phyloP scores from a whole-genome alignment of 169 alveolate genomes.

The Babesia bigemina region DNA sequence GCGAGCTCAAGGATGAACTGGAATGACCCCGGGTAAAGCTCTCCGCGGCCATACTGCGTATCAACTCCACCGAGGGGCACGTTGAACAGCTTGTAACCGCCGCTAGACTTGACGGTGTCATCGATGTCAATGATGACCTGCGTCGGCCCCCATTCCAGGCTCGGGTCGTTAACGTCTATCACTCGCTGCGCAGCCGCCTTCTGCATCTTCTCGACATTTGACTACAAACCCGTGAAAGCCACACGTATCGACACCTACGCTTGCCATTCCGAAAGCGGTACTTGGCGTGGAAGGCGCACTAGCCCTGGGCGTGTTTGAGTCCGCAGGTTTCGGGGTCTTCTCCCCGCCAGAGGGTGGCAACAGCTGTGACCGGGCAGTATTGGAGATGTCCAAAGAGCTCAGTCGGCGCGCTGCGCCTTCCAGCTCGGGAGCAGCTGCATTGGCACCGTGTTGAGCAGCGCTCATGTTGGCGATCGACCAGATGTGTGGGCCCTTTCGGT shows the following conservation, averaged over 20 bases:
- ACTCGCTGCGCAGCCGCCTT: constrained; percentile 12
- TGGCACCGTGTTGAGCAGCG: neutral
- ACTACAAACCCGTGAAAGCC: neutral
- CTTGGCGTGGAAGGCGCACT: neutral
- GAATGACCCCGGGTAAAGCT: constrained; percentile 76
- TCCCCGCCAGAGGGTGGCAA: neutral
- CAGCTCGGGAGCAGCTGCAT: neutral
- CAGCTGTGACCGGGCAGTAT: neutral
- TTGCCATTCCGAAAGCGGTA: constrained; percentile 29
- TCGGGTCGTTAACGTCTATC: constrained; percentile 44
- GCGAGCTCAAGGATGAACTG: constrained; percentile 82
- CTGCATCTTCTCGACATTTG: constrained; percentile 6
- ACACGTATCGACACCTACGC: neutral
- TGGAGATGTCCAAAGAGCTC: constrained; percentile 9
- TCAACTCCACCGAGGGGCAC: constrained; percentile 85
- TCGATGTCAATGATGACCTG: constrained; percentile 81
- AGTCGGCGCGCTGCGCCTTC: constrained; percentile 5
- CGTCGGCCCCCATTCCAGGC: constrained; percentile 69
- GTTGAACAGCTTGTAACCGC: constrained; percentile 80
- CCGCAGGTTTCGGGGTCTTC: neutral
- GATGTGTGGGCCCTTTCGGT: neutral
- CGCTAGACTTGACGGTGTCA: constrained; percentile 85
- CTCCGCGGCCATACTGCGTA: constrained; percentile 82
- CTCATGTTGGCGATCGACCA: neutral
- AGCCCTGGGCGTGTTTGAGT: neutral